Percentiles rank a stretch among this genome's conserved stretches.
These are phyloP conservation scores for Boehmeria nivea DNA, from an alignment of 306 rosid species.

Conservation along the genomic window DNA sequence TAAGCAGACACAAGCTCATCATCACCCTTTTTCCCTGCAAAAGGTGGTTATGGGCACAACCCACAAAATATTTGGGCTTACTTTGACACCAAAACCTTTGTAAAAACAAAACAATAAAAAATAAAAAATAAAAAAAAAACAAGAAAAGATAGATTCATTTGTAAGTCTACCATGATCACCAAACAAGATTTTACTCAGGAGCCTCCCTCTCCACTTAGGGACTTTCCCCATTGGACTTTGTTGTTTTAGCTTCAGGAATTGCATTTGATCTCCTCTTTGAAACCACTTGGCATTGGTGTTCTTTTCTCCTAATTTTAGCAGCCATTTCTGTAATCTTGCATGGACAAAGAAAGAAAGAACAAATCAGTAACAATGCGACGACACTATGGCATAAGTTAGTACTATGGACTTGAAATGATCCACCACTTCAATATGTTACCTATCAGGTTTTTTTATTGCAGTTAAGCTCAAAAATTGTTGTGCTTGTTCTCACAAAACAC, in stretches of 20 bases:
- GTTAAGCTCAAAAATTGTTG: slow-evolving; percentile 7
- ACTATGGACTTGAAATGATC: neutral
- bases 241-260: slow-evolving; percentile 31
- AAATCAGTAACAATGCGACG: slow-evolving; percentile 1
- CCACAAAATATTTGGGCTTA: slow-evolving; percentile 61
- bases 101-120: neutral
- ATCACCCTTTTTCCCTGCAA: slow-evolving; percentile 42
- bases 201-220: slow-evolving; percentile 62
- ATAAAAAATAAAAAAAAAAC: neutral
- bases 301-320: slow-evolving; percentile 27
- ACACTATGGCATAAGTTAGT: too few relatives aligned
- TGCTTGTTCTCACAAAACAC: slow-evolving; percentile 27
- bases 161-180: slow-evolving; percentile 35
- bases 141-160: slow-evolving; percentile 32
- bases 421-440: slow-evolving; percentile 30
- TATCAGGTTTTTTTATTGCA: slow-evolving; percentile 13
- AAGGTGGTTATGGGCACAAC: slow-evolving; percentile 43
- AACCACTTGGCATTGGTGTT: too few relatives aligned
- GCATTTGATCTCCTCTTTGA: too few relatives aligned
- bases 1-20: slow-evolving; percentile 43
- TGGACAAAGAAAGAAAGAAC: neutral
- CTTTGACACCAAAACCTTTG: slow-evolving; percentile 33
- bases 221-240: slow-evolving; percentile 23
- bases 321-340: slow-evolving; percentile 32
- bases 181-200: slow-evolving; percentile 39